Conservation (phyloP, 2,329 filamentous ascomycete species). For the Trichoderma koningii region DNA sequence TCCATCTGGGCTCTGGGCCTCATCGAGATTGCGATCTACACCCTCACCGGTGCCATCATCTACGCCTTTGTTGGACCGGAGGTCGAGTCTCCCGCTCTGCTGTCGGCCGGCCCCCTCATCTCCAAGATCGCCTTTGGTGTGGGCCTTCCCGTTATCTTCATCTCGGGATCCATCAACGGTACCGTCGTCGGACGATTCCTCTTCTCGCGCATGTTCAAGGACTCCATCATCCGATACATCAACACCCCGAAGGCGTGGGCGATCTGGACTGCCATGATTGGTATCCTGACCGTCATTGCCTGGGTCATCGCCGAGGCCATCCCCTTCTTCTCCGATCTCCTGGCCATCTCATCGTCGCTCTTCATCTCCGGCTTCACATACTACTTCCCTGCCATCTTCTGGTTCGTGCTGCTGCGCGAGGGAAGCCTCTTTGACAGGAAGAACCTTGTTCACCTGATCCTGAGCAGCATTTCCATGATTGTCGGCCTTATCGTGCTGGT, state of each 20-base stretch:
- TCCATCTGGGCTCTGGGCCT: slow-evolving; percentile 64
- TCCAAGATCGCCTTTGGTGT: slow-evolving; percentile 70
- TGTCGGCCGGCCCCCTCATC: slow-evolving; percentile 60
- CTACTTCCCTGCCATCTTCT: slow-evolving; percentile 45
- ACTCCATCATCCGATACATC: slow-evolving; percentile 49
- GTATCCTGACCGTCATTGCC: slow-evolving; percentile 59
- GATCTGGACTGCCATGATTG: slow-evolving; percentile 61
- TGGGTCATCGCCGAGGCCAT: slow-evolving; percentile 73
- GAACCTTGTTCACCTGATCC: slow-evolving; percentile 32
- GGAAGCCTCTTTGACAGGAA: slow-evolving; percentile 34
- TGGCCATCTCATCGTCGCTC: slow-evolving; percentile 54
- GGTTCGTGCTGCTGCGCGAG: slow-evolving; percentile 43
- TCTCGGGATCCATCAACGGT: slow-evolving; percentile 71
- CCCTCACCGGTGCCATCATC: slow-evolving; percentile 65
- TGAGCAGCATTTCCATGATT: slow-evolving; percentile 35
- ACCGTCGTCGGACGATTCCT: slow-evolving; percentile 51
- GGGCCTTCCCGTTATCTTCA: slow-evolving; percentile 71
- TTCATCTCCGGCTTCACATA: slow-evolving; percentile 48
- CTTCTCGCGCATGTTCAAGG: slow-evolving; percentile 48
- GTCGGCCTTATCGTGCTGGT: slow-evolving; percentile 34
- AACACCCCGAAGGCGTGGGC: slow-evolving; percentile 53
- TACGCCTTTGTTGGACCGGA: slow-evolving; percentile 67
- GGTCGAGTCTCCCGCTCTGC: slow-evolving; percentile 67
- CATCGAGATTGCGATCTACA: slow-evolving; percentile 66
- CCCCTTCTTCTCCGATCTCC: slow-evolving; percentile 68